Evolutionary conservation across 2,329 filamentous ascomycete genomes (phyloP).

Genomic region (Cladosporium sp.): DNA sequence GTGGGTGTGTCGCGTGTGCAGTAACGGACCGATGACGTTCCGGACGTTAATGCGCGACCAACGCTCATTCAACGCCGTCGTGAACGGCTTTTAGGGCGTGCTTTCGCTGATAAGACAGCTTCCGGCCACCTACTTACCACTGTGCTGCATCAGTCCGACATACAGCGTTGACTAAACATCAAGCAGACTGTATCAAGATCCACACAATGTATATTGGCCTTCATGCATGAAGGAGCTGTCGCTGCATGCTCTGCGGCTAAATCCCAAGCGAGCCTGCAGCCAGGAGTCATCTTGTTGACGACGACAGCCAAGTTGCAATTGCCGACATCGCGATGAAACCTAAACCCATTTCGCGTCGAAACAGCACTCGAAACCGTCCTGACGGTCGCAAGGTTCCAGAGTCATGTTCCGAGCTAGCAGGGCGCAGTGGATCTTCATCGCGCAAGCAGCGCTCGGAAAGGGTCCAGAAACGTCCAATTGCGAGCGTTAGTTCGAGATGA

Average conservation of each 20-base stretch:
- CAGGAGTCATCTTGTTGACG: no score
- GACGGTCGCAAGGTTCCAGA: not conserved
- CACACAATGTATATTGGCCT: no score
- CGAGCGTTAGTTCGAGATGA: not conserved
- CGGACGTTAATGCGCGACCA: constrained; percentile 4
- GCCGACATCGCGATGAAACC: no score
- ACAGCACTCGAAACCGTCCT: not conserved
- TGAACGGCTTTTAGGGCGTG: constrained; percentile 8
- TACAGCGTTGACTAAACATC: not conserved
- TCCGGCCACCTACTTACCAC: not conserved
- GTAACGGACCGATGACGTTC: constrained; percentile 12
- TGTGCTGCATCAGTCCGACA: not conserved
- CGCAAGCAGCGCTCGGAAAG: constrained; percentile 6
- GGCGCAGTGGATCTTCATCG: constrained; percentile 5
- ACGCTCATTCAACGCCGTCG: constrained; percentile 2
- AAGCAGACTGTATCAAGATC: no score
- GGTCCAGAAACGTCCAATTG: not conserved
- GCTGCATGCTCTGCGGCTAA: no score
- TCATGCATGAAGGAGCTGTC: no score
- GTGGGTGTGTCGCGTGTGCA: not conserved
- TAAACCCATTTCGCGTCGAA: no score
- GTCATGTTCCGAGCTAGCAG: constrained; percentile 3
- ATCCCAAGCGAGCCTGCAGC: no score
- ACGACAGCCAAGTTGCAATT: no score
- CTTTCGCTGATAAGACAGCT: constrained; percentile 7